These are phyloP conservation scores for Volutella citrinella DNA, from an alignment of 2,329 filamentous ascomycete species.

Conservation along the genomic window DNA sequence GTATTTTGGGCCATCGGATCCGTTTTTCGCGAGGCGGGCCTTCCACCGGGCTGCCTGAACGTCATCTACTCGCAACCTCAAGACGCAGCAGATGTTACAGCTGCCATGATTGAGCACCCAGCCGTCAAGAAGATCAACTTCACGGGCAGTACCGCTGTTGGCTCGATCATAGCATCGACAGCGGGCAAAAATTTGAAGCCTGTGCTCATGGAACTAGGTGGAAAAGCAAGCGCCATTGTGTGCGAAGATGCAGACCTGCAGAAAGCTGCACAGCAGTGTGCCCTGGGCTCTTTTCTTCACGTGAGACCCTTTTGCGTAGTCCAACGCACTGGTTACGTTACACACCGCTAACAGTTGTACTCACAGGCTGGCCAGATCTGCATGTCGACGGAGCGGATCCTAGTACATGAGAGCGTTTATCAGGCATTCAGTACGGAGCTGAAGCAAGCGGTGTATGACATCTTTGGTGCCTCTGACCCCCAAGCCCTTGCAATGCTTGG, in stretches of 20 bases:
- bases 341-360: too few relatives aligned
- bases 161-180: constrained; percentile 64
- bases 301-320: too few relatives aligned
- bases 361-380: constrained; percentile 77
- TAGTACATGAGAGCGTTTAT: constrained; percentile 56
- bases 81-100: constrained; percentile 64
- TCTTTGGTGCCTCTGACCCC: too few relatives aligned
- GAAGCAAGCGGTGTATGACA: too few relatives aligned
- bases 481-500: too few relatives aligned
- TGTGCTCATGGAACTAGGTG: constrained; percentile 73
- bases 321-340: too few relatives aligned
- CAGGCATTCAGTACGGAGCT: too few relatives aligned
- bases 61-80: constrained; percentile 62
- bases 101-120: constrained; percentile 61
- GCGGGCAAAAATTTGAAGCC: constrained; percentile 75
- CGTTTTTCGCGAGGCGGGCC: constrained; percentile 66
- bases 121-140: constrained; percentile 77
- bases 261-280: constrained; percentile 63
- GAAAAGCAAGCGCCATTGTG: constrained; percentile 74
- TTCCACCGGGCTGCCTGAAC: constrained; percentile 71
- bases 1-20: constrained; percentile 59
- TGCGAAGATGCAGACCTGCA: constrained; percentile 74
- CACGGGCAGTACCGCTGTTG: constrained; percentile 71
- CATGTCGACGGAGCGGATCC: constrained; percentile 78
- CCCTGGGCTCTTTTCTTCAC: constrained; percentile 67